Evolutionary conservation across 306 rosid genomes (phyloP), one percentile per base, ranked within the genome.

Genomic region (Citrullus mucosospermus): DNA sequence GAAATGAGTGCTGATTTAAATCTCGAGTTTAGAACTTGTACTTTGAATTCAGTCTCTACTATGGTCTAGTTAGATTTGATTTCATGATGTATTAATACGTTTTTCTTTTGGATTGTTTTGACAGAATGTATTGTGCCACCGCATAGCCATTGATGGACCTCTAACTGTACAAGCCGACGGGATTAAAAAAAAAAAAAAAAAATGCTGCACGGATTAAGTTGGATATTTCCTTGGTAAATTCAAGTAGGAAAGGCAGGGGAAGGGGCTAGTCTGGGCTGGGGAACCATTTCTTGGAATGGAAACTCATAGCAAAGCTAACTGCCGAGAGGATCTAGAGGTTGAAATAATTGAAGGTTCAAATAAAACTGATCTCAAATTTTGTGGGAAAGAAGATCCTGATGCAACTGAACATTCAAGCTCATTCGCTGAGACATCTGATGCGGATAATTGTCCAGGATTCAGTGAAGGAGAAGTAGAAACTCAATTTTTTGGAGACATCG

Each of bases 391-490:
- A 60, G 98, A 92, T 67, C 93, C 92, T 36, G 93, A 92, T 81
- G 98, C 93, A 66, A 94, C 97, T 61, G 96, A 94, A 78, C 85
- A 88, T 82, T 94, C 98, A 63, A 92, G 95, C 81, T 94, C 97
- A 6, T 94, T 94, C 81, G 96, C 87, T 0, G 87, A 84, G 80
- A 88, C 97, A 2, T 90, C 94, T 67, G 92, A 87, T 66, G 78
- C 78, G 17, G 92, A 89, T 60, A 85, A 82, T 76, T 72, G 84
- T 72, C 83, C 91, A 53, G 88, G 88, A 83, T 66, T 83, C 68
- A 86, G 95, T 72, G 97, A 91, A 81, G 92, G 88, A 16, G 97
- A 94, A 85, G 97, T 84, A 78, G 96, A 92, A 67, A 90, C 96
- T 14, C 91, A 85, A 30, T 86, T 86, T 75, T 72, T 89, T 30